A percentile compares a stretch with the other conserved stretches of the same genome.
Conservation (phyloP, 2,329 filamentous ascomycete species). For the Cercospora citrullina region DNA sequence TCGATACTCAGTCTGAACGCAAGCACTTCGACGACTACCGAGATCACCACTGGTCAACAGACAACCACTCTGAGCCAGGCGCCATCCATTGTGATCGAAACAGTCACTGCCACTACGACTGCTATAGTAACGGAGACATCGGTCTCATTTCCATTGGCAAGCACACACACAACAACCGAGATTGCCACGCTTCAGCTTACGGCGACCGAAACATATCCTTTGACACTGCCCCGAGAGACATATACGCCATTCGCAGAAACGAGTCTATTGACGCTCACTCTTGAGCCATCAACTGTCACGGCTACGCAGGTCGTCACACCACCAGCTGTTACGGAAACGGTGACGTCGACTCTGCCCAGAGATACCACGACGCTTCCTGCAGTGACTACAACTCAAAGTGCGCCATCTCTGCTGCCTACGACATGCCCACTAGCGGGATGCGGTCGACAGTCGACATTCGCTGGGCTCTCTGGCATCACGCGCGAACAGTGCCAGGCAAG, state of each 20-base stretch:
- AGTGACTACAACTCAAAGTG: not conserved
- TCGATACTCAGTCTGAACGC: not conserved
- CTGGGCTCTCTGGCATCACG: not conserved
- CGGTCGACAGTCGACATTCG: not conserved
- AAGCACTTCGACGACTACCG: not conserved
- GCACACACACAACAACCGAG: not conserved
- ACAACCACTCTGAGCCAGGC: not conserved
- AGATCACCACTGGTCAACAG: not conserved
- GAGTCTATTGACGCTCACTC: not conserved
- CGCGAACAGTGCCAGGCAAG: not conserved
- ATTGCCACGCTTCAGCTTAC: not conserved
- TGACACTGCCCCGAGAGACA: not conserved
- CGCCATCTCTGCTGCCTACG: not conserved
- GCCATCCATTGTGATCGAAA: not conserved
- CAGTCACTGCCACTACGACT: not conserved
- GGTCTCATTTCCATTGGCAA: not conserved
- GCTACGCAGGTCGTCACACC: not conserved
- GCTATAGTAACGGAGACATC: not conserved
- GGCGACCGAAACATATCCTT: not conserved
- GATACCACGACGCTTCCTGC: not conserved
- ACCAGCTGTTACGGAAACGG: not conserved
- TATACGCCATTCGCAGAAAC: not conserved
- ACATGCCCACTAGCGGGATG: not conserved
- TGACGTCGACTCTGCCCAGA: not conserved
- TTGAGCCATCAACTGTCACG: not conserved